A percentile compares a stretch with the other conserved stretches of the same genome.
These are phyloP conservation scores for Cordyceps tenuipes DNA, from an alignment of 2,329 filamentous ascomycete species.

Conservation along the genomic window DNA sequence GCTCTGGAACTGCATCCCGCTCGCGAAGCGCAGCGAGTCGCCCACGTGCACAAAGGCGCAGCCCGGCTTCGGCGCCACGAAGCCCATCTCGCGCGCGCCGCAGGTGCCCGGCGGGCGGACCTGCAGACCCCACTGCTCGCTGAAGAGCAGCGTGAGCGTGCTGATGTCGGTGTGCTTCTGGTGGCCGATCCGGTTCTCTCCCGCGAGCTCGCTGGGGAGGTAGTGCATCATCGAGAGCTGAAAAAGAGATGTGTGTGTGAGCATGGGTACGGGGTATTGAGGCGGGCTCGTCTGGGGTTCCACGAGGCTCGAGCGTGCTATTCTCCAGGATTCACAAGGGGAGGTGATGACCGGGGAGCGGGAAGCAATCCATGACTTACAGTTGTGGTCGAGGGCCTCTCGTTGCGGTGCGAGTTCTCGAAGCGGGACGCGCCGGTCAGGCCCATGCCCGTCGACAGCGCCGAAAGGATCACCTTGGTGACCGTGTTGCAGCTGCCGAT, in stretches of 20 bases:
- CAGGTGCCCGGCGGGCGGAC: conserved; percentile 37
- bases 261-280: background rate
- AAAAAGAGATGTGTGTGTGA: background rate
- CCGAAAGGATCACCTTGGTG: conserved; percentile 42
- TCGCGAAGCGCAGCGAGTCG: conserved; percentile 49
- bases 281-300: background rate
- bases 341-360: background rate
- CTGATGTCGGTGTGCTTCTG: conserved; percentile 51
- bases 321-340: background rate
- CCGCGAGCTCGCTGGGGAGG: conserved; percentile 35
- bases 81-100: conserved; percentile 40
- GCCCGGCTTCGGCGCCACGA: conserved; percentile 42
- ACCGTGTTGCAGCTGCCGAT: conserved; percentile 43
- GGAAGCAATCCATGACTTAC: conserved; percentile 4
- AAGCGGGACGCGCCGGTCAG: conserved; percentile 38
- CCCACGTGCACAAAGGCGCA: conserved; percentile 50
- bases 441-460: conserved; percentile 38
- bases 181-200: conserved; percentile 39
- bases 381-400: conserved; percentile 39
- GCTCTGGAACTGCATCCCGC: conserved; percentile 43
- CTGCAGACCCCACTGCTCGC: conserved; percentile 49
- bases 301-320: background rate
- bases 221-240: conserved; percentile 47
- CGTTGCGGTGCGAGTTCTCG: conserved; percentile 44
- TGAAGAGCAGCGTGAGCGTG: conserved; percentile 47